A percentile compares a stretch with the other conserved stretches of the same genome.
Evolutionary conservation across 2,329 filamentous ascomycete species (phyloP).

Genomic region (Cladosporium oxysporum): DNA sequence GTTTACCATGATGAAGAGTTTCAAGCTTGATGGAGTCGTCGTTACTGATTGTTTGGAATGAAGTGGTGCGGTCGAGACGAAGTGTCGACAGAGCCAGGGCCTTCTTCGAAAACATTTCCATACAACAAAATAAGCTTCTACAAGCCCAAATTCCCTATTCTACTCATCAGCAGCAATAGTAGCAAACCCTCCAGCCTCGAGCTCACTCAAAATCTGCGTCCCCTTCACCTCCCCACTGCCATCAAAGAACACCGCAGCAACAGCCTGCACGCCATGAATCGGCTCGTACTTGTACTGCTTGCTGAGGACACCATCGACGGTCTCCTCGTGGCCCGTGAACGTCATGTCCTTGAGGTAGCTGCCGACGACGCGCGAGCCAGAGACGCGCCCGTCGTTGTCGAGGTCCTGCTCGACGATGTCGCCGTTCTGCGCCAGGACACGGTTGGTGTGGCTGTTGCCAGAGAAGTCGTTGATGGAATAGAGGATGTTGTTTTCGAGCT

Average conservation of each 20-base stretch:
- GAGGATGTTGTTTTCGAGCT: conserved; percentile 59
- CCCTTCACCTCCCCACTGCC: conserved; percentile 25
- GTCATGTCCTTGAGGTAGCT: conserved; percentile 63
- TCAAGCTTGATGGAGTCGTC: background rate
- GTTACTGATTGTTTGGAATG: background rate
- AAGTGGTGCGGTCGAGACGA: background rate
- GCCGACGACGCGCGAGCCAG: conserved; percentile 57
- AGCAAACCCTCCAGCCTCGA: conserved; percentile 16
- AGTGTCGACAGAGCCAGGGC: background rate
- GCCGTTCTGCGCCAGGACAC: conserved; percentile 58
- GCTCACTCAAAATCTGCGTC: conserved; percentile 26
- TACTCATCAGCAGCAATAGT: conserved; percentile 13
- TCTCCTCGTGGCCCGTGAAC: conserved; percentile 42
- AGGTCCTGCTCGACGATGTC: conserved; percentile 64
- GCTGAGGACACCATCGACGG: conserved; percentile 23
- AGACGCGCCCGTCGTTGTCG: conserved; percentile 45
- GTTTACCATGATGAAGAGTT: background rate
- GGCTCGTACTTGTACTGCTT: conserved; percentile 32
- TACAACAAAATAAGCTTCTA: background rate
- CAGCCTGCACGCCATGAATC: conserved; percentile 28
- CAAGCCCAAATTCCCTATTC: too few relatives aligned
- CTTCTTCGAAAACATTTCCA: background rate
- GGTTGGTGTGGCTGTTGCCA: conserved; percentile 53
- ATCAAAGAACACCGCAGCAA: conserved; percentile 27
- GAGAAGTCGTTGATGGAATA: conserved; percentile 63